Evolutionary conservation across 257 asterid species (phyloP).

Genomic region (Ocimum tenuiflorum): DNA sequence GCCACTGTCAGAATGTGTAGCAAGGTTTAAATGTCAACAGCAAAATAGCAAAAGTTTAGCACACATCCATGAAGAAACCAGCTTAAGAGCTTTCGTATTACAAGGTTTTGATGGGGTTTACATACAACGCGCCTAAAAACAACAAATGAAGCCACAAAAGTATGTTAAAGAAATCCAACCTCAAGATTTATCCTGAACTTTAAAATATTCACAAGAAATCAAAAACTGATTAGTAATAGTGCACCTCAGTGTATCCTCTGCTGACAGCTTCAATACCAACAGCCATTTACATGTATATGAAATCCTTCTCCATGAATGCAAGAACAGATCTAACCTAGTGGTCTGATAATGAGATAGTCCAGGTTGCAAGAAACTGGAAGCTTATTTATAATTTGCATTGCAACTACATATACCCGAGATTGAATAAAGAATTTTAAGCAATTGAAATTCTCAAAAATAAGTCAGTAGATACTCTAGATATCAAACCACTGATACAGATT

Average conservation of each 20-base stretch:
- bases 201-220: not conserved
- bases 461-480: not conserved
- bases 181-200: not conserved
- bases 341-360: not conserved
- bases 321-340: not conserved
- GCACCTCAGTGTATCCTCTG: slow-evolving; percentile 95
- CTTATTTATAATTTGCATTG: not conserved
- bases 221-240: not conserved
- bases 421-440: not conserved
- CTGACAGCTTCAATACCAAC: slow-evolving; percentile 95
- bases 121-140: slow-evolving; percentile 46
- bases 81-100: too few relatives aligned
- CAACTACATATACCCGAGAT: too few relatives aligned
- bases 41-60: too few relatives aligned
- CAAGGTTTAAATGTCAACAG: too few relatives aligned
- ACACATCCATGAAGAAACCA: too few relatives aligned
- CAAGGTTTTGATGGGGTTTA: too few relatives aligned
- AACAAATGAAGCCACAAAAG: slow-evolving; percentile 11
- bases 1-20: not conserved
- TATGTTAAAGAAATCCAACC: slow-evolving; percentile 1
- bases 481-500: not conserved
- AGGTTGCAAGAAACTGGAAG: not conserved
- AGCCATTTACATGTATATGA: slow-evolving; percentile 12
- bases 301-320: too few relatives aligned
- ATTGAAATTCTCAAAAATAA: not conserved